phyloP scores from a whole-genome alignment of 208 protist genomes.

The Trichomonas gallinae region DNA sequence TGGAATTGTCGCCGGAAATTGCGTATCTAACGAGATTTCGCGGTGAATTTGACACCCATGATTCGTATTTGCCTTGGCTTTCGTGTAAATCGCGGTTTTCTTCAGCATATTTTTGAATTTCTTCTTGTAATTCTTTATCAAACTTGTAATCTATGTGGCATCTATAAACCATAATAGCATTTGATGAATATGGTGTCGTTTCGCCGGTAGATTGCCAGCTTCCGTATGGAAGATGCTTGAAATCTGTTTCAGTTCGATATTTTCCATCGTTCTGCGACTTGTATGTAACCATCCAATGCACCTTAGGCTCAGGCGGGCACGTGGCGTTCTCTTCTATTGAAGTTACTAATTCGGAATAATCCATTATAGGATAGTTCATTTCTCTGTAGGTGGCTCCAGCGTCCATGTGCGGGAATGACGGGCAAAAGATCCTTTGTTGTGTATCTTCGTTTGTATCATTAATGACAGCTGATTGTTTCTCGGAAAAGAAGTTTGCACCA shows the following conservation, averaged over 20 bases:
- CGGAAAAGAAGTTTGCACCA: neutral
- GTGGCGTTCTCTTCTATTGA: neutral
- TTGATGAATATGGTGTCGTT: neutral
- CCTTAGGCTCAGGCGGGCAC: neutral
- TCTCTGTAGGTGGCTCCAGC: neutral
- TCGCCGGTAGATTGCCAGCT: neutral
- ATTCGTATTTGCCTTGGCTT: neutral
- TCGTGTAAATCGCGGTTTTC: neutral
- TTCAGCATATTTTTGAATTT: neutral
- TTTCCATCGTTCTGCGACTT: neutral
- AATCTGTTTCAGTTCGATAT: neutral
- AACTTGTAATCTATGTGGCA: neutral
- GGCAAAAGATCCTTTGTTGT: neutral
- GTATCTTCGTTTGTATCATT: neutral
- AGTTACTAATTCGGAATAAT: neutral
- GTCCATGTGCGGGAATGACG: neutral
- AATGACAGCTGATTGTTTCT: neutral
- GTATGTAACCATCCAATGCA: neutral
- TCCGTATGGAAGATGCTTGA: neutral
- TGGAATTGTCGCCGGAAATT: neutral
- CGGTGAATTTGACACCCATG: neutral
- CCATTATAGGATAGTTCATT: neutral
- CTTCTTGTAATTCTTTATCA: neutral
- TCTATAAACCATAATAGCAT: neutral
- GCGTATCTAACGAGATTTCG: neutral